A percentile compares a stretch with the other conserved stretches of the same genome.
These are phyloP conservation scores for Ceratocystis destructans DNA, from an alignment of 2,329 filamentous ascomycete species.

Conservation along the genomic window DNA sequence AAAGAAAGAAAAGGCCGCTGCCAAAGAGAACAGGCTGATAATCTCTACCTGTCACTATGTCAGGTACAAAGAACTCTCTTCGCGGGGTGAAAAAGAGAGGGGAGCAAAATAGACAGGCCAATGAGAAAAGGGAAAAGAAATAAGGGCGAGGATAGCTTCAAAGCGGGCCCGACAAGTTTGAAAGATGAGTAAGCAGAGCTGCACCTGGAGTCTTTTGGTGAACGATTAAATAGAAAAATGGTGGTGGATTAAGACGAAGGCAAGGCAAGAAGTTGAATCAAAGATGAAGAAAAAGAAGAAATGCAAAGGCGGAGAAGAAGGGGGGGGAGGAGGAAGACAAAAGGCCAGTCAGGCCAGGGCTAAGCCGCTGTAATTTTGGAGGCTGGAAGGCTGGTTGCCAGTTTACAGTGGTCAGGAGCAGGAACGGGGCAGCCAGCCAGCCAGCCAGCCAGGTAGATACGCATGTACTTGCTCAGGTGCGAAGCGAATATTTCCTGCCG, in stretches of 20 bases:
- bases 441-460: background rate
- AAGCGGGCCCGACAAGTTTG: background rate
- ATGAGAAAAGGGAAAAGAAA: constrained; percentile 12
- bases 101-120: constrained; percentile 18
- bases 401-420: background rate
- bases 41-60: background rate
- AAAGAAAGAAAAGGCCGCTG: background rate
- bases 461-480: too few species aligned
- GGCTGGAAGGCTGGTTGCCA: constrained; percentile 4
- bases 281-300: constrained; percentile 16
- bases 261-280: background rate
- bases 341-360: background rate
- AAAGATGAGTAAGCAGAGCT: constrained; percentile 10
- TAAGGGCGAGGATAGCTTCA: background rate
- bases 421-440: background rate
- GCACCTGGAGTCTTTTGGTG: constrained; percentile 5
- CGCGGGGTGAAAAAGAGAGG: constrained; percentile 18
- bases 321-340: constrained; percentile 16
- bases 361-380: constrained; percentile 7
- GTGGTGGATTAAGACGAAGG: constrained; percentile 17
- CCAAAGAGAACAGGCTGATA: background rate
- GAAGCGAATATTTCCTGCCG: background rate
- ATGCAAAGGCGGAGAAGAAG: background rate
- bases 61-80: background rate
- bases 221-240: constrained; percentile 19